Conservation (phyloP, 768 basidiomycete species). For the Rhodotorula babjevae region DNA sequence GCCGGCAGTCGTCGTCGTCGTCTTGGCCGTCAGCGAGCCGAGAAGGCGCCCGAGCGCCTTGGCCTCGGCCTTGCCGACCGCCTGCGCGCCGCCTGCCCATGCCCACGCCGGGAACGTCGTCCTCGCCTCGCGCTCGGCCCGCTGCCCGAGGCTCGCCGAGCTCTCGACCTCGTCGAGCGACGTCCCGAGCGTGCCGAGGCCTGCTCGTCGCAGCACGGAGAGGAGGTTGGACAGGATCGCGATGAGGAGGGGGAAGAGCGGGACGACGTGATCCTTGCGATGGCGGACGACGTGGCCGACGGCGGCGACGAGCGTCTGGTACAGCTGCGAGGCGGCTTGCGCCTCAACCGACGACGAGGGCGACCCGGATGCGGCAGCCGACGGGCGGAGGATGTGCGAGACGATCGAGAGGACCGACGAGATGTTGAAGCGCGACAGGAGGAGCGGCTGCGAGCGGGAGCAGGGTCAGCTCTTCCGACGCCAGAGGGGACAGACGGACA, state of each 20-base stretch:
- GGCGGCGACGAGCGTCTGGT: slow-evolving; percentile 17
- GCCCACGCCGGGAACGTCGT: slow-evolving; percentile 33
- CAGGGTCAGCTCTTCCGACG: background rate
- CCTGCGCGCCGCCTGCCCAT: slow-evolving; percentile 26
- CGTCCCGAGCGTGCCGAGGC: slow-evolving; percentile 23
- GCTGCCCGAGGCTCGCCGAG: slow-evolving; percentile 14
- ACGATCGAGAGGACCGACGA: slow-evolving; percentile 28
- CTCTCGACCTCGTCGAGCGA: slow-evolving; percentile 6
- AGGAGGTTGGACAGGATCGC: slow-evolving; percentile 19
- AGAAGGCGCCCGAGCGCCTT: slow-evolving; percentile 29
- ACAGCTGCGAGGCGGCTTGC: background rate
- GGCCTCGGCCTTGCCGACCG: slow-evolving; percentile 25
- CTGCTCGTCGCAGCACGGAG: slow-evolving; percentile 18
- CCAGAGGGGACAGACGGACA: no score
- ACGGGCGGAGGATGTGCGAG: slow-evolving; percentile 24
- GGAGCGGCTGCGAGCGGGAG: slow-evolving; percentile 17
- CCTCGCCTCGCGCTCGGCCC: slow-evolving; percentile 28
- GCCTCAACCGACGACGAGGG: background rate
- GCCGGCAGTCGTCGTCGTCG: slow-evolving; percentile 13
- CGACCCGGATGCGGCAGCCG: background rate
- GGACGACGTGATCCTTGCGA: slow-evolving; percentile 36
- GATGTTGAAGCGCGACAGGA: slow-evolving; percentile 36
- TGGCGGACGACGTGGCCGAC: slow-evolving; percentile 35
- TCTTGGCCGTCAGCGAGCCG: slow-evolving; percentile 32
- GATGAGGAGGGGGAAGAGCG: slow-evolving; percentile 38